Evolutionary conservation across 2,329 filamentous ascomycete species (phyloP), one percentile per base, ranked within the genome.

Genomic region (Trichoderma semiorbis): DNA sequence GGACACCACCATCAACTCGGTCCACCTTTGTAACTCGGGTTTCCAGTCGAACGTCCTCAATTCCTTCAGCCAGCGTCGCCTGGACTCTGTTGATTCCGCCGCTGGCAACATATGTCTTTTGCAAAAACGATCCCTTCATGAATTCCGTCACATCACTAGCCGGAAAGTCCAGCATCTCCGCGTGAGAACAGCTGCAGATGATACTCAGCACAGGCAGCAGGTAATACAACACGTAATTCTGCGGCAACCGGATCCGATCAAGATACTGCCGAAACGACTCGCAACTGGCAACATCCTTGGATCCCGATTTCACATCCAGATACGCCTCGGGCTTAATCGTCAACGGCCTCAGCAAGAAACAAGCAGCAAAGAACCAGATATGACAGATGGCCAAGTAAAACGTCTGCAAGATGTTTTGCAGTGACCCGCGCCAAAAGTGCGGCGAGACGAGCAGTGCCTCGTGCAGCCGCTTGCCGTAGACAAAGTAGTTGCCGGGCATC

Each of bases 401-500:
- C 0, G 83, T 78, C 73, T 88, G 84, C 5, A 83, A 43, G 0
- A 86, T 53, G 76, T 86, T 84, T 1, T 75, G 58, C n/a, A 83
- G 62, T 26, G 83, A 73, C 1, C 79, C 76, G 3, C 80, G 78
- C 64, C 64, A 67, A 10, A 67, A 79, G 0, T 82, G 81, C 2
- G 83, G 83, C 70, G 83, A 78, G 10, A 62, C 14, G 6, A 80
- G 79, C 5, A 86, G 83, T 18, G 84, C 75, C 73, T 82, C 82
- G 74, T 89, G 87, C 43, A 85, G 79, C 55, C 88, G 88, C 3
- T 86, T 89, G 0, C 87, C 83, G 74, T 90, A 85, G 16, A 86
- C 79, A 70, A 87, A 87, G 76, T 87, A 87, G 24, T 81, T 77
- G 11, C 78, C 80, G 1, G 80, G 72, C 10, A 73, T 72, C 21